Percentiles rank a stretch among this genome's conserved stretches.
phyloP scores from a whole-genome alignment of 257 asterid species.

The Capsicum chinense region DNA sequence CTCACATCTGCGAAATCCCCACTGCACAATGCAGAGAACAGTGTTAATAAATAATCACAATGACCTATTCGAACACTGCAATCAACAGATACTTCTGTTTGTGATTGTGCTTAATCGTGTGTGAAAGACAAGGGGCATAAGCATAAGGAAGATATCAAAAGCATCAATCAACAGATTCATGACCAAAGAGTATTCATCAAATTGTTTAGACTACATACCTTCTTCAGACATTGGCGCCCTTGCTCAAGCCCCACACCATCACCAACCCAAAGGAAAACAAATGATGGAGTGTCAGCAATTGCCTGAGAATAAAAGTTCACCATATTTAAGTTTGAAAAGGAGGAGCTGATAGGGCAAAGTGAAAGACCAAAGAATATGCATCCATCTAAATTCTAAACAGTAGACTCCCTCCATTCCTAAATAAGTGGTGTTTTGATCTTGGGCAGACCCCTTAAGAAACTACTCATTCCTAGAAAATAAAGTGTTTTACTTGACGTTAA shows the following conservation, averaged over 20 bases:
- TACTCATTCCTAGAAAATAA: too few relatives aligned
- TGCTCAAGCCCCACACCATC: conserved; percentile 99
- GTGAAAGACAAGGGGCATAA: background rate
- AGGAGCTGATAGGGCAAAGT: background rate
- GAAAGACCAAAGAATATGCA: background rate
- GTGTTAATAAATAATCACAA: background rate
- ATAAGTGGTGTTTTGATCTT: too few relatives aligned
- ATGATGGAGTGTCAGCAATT: conserved; percentile 97
- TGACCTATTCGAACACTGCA: background rate
- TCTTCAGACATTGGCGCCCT: conserved; percentile 96
- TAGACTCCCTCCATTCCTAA: too few relatives aligned
- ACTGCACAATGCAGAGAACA: conserved; percentile 52
- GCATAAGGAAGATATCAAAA: background rate
- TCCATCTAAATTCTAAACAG: background rate
- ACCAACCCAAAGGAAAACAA: conserved; percentile 99
- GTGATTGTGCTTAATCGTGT: background rate
- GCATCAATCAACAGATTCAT: background rate
- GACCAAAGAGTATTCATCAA: conserved; percentile 28
- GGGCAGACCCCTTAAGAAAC: too few relatives aligned
- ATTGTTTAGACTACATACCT: conserved; percentile 54
- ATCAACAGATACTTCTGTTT: background rate
- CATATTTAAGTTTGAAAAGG: conserved; percentile 23
- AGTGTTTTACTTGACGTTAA: too few relatives aligned
- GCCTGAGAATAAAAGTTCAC: conserved; percentile 53
- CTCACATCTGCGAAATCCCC: conserved; percentile 99